A percentile compares a stretch with the other conserved stretches of the same genome.
Evolutionary conservation across 1,284 basidiomycete species (phyloP).

Genomic region (Polyporus tsugae): DNA sequence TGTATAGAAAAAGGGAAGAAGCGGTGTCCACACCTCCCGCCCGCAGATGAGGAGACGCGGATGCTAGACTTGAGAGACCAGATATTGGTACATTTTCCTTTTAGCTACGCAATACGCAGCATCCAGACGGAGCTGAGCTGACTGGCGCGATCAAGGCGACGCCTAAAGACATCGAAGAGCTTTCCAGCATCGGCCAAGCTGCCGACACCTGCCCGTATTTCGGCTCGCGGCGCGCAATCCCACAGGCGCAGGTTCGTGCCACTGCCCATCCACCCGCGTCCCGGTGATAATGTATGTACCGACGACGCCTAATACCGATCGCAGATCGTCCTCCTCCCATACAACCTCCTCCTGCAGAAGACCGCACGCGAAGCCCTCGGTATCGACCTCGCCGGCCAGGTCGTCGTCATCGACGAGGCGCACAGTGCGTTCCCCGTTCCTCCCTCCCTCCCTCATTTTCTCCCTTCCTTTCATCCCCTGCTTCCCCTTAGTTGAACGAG

Average conservation of each 20-base stretch:
- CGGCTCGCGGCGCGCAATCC: conserved; percentile 86
- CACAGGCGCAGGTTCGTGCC: conserved; percentile 91
- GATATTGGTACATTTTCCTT: conserved; percentile 70
- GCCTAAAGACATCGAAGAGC: conserved; percentile 95
- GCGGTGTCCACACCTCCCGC: conserved; percentile 87
- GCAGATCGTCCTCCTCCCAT: conserved; percentile 90
- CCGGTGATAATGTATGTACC: not conserved
- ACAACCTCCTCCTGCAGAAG: conserved; percentile 91
- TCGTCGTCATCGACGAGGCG: conserved; percentile 95
- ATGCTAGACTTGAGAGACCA: conserved; percentile 92
- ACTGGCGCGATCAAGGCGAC: conserved; percentile 63
- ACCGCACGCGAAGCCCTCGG: conserved; percentile 88
- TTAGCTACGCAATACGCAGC: too few relatives aligned
- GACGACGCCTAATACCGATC: not conserved
- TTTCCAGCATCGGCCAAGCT: conserved; percentile 75
- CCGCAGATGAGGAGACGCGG: conserved; percentile 70
- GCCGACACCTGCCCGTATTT: conserved; percentile 92
- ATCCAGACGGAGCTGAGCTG: too few relatives aligned
- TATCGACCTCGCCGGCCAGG: conserved; percentile 83
- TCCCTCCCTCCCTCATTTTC: too few relatives aligned
- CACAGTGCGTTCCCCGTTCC: conserved; percentile 73
- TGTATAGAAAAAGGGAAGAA: conserved; percentile 67
- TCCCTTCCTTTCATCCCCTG: not conserved
- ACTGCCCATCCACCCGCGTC: conserved; percentile 25
- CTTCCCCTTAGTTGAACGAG: not conserved